Base-by-base conservation (phyloP, 2,329 filamentous ascomycete genomes). In the Fusarium avenaceum region DNA sequence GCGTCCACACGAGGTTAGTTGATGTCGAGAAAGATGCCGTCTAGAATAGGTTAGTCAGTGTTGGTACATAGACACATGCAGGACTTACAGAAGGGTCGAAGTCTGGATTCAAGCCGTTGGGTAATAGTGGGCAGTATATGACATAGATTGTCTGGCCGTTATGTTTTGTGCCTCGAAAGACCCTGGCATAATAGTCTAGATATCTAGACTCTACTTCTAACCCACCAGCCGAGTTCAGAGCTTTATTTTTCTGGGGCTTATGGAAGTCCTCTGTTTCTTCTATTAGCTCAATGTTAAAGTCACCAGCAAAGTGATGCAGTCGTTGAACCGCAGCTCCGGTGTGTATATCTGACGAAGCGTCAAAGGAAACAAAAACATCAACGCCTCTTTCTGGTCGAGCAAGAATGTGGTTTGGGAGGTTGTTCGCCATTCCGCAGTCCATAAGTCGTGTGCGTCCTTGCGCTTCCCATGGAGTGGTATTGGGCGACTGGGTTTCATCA, bases 351-450 rank as follows among this genome's bases (percentile, higher is more conserved):
- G 71, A 72, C 1, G 71, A 73, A 0, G 71, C 63, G 15, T 73
- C 71, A 22, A 73, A 73, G 0, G 63, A 71, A 0, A 73, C 26
- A 0, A 73, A 65, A 7, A 73, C 13, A 2, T 73, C 71, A 1
- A 63, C 57, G 0, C 52, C 52, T 24, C 71, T 42, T 14, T 71
- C 71, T 2, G 58, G 38, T 4, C 71, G 56, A 0, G 61, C 67
- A 0, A 73, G 44, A 1, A 72, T 46, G 6, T 73, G 71, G 2
- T 73, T 73, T 0, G 71, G 71, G 0, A 73, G 60, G 2, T 73
- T 73, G 0, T 73, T 73, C 0, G 71, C 72, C 69, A 73, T 73
- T 0, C 71, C 71, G 0, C 65, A 68, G 32, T 73, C 71, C 67
- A 73, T 73, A 0, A 73, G 47, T 1, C 71, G 44, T 0, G 60